A percentile compares a stretch with the other conserved stretches of the same genome.
These are phyloP conservation scores for Lodderomyces pseudojiufengensis DNA, from an alignment of 1,139 yeast genomes.

Conservation along the genomic window DNA sequence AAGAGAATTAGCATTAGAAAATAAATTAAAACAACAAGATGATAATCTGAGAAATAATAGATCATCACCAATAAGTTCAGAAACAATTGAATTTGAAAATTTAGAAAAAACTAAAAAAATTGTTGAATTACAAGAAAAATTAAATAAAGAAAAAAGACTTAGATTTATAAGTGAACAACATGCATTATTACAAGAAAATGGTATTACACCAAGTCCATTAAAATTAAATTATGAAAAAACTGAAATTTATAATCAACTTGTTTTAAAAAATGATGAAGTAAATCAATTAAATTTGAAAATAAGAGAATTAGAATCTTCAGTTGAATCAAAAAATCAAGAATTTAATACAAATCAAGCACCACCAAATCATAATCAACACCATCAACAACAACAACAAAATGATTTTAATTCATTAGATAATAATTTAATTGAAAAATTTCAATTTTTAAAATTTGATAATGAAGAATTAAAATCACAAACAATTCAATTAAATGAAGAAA, in stretches of 20 bases:
- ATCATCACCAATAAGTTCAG: conserved; percentile 2
- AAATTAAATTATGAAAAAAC: conserved; percentile 58
- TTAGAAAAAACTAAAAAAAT: conserved; percentile 45
- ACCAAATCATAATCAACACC: neutral
- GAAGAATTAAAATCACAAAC: conserved; percentile 14
- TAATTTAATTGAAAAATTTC: conserved; percentile 11
- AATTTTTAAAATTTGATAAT: conserved; percentile 6
- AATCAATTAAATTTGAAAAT: conserved; percentile 41
- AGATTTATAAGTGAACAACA: conserved; percentile 71
- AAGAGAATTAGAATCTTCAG: conserved; percentile 32
- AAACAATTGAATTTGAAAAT: conserved; percentile 23
- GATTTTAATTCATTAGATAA: conserved; percentile 31
- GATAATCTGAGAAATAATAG: conserved; percentile 3
- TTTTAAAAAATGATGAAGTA: conserved; percentile 46
- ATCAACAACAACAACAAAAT: conserved; percentile 17
- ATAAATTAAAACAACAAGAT: conserved; percentile 27
- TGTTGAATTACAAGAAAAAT: conserved; percentile 50
- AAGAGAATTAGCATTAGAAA: conserved; percentile 59
- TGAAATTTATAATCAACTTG: conserved; percentile 44
- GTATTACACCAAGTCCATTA: conserved; percentile 50
- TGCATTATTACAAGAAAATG: conserved; percentile 52
- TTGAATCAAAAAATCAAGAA: conserved; percentile 37
- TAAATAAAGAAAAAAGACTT: conserved; percentile 62
- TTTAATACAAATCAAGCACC: conserved; percentile 31
- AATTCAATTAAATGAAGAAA: conserved; percentile 9